Evolutionary conservation across 257 asterid genomes (phyloP).

Genomic region (Leptodermis oblonga): DNA sequence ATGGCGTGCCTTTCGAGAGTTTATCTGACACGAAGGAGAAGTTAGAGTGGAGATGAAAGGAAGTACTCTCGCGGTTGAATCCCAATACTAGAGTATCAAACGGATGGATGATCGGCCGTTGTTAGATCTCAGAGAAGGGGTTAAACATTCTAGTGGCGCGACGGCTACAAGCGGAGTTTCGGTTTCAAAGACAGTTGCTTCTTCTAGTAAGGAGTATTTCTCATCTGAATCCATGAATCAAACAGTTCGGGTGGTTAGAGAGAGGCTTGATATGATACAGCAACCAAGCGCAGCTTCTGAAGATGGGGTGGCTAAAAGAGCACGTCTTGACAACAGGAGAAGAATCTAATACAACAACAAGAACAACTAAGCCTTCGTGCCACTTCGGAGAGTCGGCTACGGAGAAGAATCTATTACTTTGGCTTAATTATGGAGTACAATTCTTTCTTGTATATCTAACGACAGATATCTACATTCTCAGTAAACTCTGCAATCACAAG

Average conservation of each 20-base stretch:
- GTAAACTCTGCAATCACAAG: too few species aligned
- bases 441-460: too few species aligned
- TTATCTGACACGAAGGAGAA: constrained; percentile 66
- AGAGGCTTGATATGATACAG: constrained; percentile 65
- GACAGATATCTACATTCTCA: too few species aligned
- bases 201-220: too few species aligned
- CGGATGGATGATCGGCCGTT: constrained; percentile 19
- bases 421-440: too few species aligned
- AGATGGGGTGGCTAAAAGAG: too few species aligned
- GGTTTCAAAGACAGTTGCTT: too few species aligned
- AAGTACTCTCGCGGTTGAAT: constrained; percentile 63
- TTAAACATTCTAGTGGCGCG: constrained; percentile 6
- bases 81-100: constrained; percentile 45
- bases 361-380: too few species aligned
- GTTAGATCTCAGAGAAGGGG: constrained; percentile 8
- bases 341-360: constrained; percentile 55
- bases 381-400: too few species aligned
- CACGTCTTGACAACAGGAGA: constrained; percentile 69
- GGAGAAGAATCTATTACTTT: too few species aligned
- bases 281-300: constrained; percentile 37
- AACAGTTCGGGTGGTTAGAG: constrained; percentile 72
- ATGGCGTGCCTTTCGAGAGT: constrained; percentile 68
- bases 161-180: background rate
- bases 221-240: constrained; percentile 74
- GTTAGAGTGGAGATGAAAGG: constrained; percentile 74